phyloP scores from a whole-genome alignment of 2,329 filamentous ascomycete genomes.

The Grosmannia penicillata region DNA sequence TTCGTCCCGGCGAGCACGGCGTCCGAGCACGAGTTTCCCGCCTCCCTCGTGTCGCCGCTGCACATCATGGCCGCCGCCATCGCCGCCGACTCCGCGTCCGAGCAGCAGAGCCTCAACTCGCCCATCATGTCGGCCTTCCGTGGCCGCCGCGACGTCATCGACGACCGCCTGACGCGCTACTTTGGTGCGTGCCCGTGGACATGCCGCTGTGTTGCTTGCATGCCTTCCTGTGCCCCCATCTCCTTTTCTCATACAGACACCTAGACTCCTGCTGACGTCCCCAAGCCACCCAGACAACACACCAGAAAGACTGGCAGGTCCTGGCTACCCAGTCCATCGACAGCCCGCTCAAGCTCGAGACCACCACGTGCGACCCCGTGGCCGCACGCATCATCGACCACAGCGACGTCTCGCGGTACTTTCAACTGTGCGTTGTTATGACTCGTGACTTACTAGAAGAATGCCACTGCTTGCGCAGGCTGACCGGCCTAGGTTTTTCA shows the following conservation, averaged over 20 bases:
- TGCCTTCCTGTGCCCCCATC: too few species aligned
- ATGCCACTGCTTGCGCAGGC: too few species aligned
- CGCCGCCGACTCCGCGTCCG: slow-evolving; percentile 8
- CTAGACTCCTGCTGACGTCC: too few species aligned
- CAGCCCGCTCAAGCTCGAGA: slow-evolving; percentile 12
- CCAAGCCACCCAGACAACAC: slow-evolving; percentile 7
- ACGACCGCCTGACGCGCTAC: slow-evolving; percentile 10
- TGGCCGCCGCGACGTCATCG: slow-evolving; percentile 5
- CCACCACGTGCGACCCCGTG: slow-evolving; percentile 11
- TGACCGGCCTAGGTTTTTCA: slow-evolving; percentile 13
- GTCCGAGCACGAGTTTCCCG: slow-evolving; percentile 8
- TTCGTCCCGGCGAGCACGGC: slow-evolving; percentile 2
- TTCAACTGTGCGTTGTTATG: slow-evolving; percentile 5
- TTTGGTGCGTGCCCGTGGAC: slow-evolving; percentile 6
- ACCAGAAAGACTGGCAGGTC: slow-evolving; percentile 13
- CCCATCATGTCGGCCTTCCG: slow-evolving; percentile 4
- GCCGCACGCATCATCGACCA: slow-evolving; percentile 12
- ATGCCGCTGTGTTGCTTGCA: not conserved
- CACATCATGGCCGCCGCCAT: slow-evolving; percentile 13
- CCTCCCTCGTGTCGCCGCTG: slow-evolving; percentile 10
- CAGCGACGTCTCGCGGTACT: slow-evolving; percentile 10
- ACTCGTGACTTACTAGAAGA: too few species aligned
- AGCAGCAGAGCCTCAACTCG: slow-evolving; percentile 6
- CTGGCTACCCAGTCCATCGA: slow-evolving; percentile 10
- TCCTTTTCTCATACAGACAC: not conserved